Evolutionary conservation across 2,329 filamentous ascomycete species (phyloP).

Genomic region (Stromatinia cepivora): DNA sequence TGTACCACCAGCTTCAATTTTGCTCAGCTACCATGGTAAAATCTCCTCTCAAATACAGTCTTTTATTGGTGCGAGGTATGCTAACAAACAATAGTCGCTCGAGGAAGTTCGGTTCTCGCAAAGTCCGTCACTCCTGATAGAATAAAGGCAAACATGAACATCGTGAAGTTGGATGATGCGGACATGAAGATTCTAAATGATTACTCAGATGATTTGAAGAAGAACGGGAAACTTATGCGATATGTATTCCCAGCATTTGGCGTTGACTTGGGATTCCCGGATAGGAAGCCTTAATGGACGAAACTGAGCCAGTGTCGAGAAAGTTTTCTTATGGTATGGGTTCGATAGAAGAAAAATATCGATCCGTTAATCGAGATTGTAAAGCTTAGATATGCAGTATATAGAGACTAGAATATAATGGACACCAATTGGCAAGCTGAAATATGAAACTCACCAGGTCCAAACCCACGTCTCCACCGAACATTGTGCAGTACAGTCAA

Average conservation of each 20-base stretch:
- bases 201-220: slow-evolving; percentile 52
- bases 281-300: slow-evolving; percentile 39
- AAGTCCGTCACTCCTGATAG: slow-evolving; percentile 69
- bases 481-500: no score
- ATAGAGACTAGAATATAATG: not conserved
- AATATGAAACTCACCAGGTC: not conserved
- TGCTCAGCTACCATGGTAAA: slow-evolving; percentile 73
- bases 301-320: not conserved
- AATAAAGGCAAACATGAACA: slow-evolving; percentile 68
- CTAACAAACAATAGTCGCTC: slow-evolving; percentile 54
- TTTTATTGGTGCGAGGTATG: not conserved
- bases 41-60: slow-evolving; percentile 28
- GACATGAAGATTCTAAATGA: slow-evolving; percentile 59
- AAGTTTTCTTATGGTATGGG: not conserved
- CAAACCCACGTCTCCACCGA: no score
- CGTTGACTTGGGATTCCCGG: slow-evolving; percentile 70
- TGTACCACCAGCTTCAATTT: slow-evolving; percentile 59
- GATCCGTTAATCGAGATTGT: not conserved
- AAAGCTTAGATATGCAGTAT: not conserved
- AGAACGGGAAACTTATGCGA: slow-evolving; percentile 55
- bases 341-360: no score
- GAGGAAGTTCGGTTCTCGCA: slow-evolving; percentile 69
- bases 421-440: not conserved
- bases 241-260: slow-evolving; percentile 71
- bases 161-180: slow-evolving; percentile 63